phyloP scores from a whole-genome alignment of 73 alveolate genomes.

The Stentor roeselii region DNA sequence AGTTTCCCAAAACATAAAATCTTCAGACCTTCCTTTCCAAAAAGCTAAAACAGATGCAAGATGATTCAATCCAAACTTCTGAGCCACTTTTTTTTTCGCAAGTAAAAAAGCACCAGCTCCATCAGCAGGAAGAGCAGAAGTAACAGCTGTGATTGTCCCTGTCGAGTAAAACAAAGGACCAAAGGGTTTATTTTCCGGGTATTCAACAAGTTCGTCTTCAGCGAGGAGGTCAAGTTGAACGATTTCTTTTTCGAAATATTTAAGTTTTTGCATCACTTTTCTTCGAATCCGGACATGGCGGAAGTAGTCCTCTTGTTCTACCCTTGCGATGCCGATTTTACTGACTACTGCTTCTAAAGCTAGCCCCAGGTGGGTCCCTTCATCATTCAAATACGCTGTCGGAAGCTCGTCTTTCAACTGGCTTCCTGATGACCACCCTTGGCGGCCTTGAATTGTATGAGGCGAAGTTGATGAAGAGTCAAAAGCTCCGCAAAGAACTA shows the following conservation, averaged over 20 bases:
- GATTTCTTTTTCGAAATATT: not conserved
- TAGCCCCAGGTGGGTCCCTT: not conserved
- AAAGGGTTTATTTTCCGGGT: not conserved
- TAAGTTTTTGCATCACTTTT: not conserved
- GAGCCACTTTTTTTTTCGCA: not conserved
- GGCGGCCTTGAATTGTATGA: not conserved
- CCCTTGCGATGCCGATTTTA: not conserved
- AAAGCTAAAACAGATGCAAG: not conserved
- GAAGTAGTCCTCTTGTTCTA: not conserved
- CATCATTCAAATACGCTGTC: not conserved
- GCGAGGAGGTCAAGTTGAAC: not conserved
- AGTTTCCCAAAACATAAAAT: not conserved
- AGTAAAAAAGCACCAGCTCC: not conserved
- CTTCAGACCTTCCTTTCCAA: not conserved
- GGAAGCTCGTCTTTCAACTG: not conserved
- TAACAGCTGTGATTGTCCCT: not conserved
- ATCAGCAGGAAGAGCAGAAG: not conserved
- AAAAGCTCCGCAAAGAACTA: not conserved
- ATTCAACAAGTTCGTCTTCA: not conserved
- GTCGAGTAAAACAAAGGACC: not conserved
- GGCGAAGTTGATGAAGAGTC: not conserved
- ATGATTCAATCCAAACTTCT: not conserved
- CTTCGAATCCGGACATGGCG: not conserved
- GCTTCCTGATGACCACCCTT: not conserved
- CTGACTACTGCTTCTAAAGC: not conserved